Base-by-base conservation (phyloP, 306 rosid genomes). In the Prunus salicina region DNA sequence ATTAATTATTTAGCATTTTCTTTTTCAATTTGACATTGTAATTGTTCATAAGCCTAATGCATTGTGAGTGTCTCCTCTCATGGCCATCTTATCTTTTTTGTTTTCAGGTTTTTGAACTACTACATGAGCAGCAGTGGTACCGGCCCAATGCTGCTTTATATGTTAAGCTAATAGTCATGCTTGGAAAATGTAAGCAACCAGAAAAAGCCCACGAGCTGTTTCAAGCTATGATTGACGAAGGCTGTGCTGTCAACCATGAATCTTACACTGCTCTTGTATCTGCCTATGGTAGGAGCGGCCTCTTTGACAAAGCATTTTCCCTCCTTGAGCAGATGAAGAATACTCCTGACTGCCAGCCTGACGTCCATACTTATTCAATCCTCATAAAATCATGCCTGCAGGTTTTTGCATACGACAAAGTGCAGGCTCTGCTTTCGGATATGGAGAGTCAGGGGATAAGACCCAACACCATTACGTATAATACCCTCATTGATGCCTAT, bases 101-200 rank as follows among this genome's bases (percentile, higher is more conserved):
- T 79, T 75, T 88, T 70, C 93, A 94, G 96, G 88, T 90, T 85
- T 92, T 95, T 82, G 96, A 88, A 69, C 83, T 92, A 56, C 81
- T 92, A 38, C 90, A 82, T n/a, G 92, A 95, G 84, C 98, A 92
- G 82, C 75, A 90, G 28, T 95, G 98, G 98, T 95, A 92, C 82
- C 88, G 83, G 71, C 96, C 97, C 63, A 76, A 86, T 58, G 5
- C 92, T 47, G 93, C 91, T 81, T 74, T 95, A 70, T 95, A 90
- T 83, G 79, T 90, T 60, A 95, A 90, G 86, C 82, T 92, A 56
- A 92, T 95, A 60, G 96, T 95, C 75, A 92, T 95, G 96, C 97
- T 94, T 81, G 97, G 98, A 64, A 94, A 92, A 84, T 95, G 98
- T 82, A 89, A 87, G 85, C 96, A 89, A 85, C 97, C 96, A 20